Percentiles rank a stretch among this genome's conserved stretches.
These are phyloP conservation scores for Mycosarcoma maydis DNA, from an alignment of 1,284 basidiomycete genomes.

Conservation along the genomic window DNA sequence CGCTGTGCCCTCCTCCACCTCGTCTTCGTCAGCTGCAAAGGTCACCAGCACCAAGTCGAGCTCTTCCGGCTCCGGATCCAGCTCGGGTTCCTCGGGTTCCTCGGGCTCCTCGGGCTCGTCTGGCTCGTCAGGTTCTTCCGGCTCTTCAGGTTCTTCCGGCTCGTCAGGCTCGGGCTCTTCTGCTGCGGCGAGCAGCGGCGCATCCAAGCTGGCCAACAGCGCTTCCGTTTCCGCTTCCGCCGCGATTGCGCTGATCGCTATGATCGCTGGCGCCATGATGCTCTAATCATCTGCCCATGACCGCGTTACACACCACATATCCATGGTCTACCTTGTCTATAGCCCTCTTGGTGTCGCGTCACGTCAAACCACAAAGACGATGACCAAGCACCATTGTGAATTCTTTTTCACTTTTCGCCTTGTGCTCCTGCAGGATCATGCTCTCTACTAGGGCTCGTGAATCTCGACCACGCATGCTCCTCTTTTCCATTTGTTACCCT, in stretches of 20 bases:
- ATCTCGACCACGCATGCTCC: not conserved
- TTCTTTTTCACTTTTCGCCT: not conserved
- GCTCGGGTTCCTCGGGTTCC: constrained; percentile 8
- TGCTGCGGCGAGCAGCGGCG: constrained; percentile 20
- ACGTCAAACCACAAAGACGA: too few relatives aligned
- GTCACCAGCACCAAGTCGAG: constrained; percentile 9
- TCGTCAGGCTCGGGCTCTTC: constrained; percentile 4
- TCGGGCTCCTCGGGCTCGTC: constrained; percentile 11
- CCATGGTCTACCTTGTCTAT: not conserved
- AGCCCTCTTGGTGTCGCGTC: too few relatives aligned
- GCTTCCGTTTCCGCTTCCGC: constrained; percentile 20
- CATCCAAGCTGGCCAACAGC: constrained; percentile 15
- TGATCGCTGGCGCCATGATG: constrained; percentile 47
- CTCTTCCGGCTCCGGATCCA: not conserved
- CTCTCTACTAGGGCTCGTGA: too few relatives aligned
- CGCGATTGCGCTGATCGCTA: constrained; percentile 24
- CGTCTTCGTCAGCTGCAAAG: constrained; percentile 21
- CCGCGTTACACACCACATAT: not conserved
- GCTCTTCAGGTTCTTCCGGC: too few relatives aligned
- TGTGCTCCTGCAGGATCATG: too few relatives aligned
- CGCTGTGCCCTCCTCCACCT: constrained; percentile 2
- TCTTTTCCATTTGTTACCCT: not conserved
- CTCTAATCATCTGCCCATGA: constrained; percentile 25
- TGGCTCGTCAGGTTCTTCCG: constrained; percentile 3
- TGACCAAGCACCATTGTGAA: too few relatives aligned